Conservation (phyloP, 2,329 filamentous ascomycete genomes). For the Botrytis galanthina region DNA sequence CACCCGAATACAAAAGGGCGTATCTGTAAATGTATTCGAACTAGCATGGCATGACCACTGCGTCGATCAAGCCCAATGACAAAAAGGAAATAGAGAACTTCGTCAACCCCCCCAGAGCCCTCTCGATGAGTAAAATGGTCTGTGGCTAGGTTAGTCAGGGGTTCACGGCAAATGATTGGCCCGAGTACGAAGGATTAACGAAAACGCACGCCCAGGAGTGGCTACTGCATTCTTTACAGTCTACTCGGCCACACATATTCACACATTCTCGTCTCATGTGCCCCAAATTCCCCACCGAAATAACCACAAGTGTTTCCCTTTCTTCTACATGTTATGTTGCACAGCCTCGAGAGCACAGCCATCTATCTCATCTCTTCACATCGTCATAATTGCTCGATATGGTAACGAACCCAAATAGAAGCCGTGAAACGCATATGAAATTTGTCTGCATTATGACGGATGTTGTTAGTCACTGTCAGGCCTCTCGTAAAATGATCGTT, state of each 20-base stretch:
- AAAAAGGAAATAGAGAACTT: neutral
- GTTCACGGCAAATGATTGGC: slow-evolving; percentile 4
- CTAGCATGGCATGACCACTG: neutral
- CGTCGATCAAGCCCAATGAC: neutral
- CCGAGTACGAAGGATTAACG: slow-evolving; percentile 15
- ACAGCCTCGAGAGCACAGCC: slow-evolving; percentile 17
- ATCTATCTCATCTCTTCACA: neutral
- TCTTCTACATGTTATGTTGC: neutral
- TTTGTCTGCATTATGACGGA: neutral
- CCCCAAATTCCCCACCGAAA: slow-evolving; percentile 2
- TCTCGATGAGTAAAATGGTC: slow-evolving; percentile 9
- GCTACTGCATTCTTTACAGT: slow-evolving; percentile 11
- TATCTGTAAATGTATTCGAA: neutral
- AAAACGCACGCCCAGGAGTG: slow-evolving; percentile 5
- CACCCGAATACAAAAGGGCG: neutral
- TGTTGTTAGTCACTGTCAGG: neutral
- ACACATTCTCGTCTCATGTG: neutral
- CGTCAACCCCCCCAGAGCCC: neutral
- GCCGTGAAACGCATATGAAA: neutral
- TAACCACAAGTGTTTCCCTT: neutral
- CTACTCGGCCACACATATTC: slow-evolving; percentile 13
- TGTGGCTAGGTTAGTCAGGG: neutral
- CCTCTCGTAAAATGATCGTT: neutral
- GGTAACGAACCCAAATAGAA: neutral
- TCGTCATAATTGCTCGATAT: slow-evolving; percentile 10